Base-by-base conservation (phyloP, 352 stramenopile species). In the Hyphochytrium catenoides region DNA sequence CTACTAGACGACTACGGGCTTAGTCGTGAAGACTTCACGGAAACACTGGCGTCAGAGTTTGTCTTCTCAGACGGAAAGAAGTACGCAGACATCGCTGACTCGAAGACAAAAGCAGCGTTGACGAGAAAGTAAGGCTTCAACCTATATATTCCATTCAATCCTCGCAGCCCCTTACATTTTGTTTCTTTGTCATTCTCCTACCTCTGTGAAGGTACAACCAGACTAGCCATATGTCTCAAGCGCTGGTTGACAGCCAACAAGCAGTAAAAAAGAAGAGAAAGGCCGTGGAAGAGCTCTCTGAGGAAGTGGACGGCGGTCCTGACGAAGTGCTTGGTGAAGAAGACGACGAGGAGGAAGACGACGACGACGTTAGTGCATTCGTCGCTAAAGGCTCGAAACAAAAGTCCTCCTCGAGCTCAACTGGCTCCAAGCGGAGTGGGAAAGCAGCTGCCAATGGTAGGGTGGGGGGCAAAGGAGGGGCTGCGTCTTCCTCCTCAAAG, bases 171-270 rank as follows among this genome's bases (percentile, higher is more conserved):
- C 26, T 12, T 30, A 15, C 26, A 12, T 30, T 15, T 12, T 15
- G 15, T 15, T 30, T 12, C 26, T 30, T 30, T 15, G 12, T 30
- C 12, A 12, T 12, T 30, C 15, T 12, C 12, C 15, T 15, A 15
- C 15, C 15, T 12, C 24, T 43, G 14, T 36, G 3, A 36, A 63
- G 58, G 40, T 95, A 93, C 55, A 96, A 96, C 63, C 68, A 85
- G 46, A 57, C 54, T 14, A 59, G 51, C 8, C 83, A 95, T 56
- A 93, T 74, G 35, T 87, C 78, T n/a, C 81, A 95, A 50, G 84
- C 77, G 2, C 59, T 97, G 23, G 75, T 94, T 7, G 62, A 86
- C 34, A 70, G 52, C 8, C 54, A 67, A n/a, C 43, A 81, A 23
- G 54, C 51, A 3, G 54, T 62, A 21, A 78, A 52, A 7, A 74